Evolutionary conservation across 2,329 filamentous ascomycete species (phyloP).

Genomic region (Fusarium nygamai): DNA sequence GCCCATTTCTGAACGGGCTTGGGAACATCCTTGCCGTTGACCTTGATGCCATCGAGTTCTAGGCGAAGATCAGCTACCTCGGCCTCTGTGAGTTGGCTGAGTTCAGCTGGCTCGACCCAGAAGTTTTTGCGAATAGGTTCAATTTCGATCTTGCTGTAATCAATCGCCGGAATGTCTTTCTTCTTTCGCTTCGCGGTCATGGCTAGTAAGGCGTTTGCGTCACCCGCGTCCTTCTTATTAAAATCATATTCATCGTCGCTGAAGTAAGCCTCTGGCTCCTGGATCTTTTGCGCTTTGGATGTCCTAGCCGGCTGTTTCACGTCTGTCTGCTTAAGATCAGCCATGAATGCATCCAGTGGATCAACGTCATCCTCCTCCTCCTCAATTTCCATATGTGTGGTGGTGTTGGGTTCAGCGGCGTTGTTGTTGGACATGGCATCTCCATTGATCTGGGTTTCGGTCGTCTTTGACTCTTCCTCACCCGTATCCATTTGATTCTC

Average conservation of each 20-base stretch:
- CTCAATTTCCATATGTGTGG: constrained; percentile 67
- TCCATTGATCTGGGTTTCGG: constrained; percentile 45
- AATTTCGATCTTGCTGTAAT: constrained; percentile 88
- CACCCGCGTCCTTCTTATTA: constrained; percentile 58
- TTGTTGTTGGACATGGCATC: constrained; percentile 40
- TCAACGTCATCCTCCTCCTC: constrained; percentile 78
- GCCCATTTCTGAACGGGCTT: constrained; percentile 97
- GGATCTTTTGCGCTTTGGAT: constrained; percentile 59
- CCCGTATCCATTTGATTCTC: constrained; percentile 60
- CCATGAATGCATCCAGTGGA: constrained; percentile 98
- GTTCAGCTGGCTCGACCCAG: constrained; percentile 88
- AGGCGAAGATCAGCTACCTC: constrained; percentile 84
- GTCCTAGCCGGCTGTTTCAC: constrained; percentile 51
- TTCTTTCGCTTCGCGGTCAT: constrained; percentile 80
- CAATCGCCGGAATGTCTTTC: constrained; percentile 89
- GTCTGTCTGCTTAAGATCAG: constrained; percentile 67
- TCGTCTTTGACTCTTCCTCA: constrained; percentile 38
- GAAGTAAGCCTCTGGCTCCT: constrained; percentile 86
- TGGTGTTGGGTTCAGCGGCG: constrained; percentile 30
- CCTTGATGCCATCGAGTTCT: constrained; percentile 95
- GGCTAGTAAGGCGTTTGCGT: constrained; percentile 60
- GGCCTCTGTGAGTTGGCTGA: constrained; percentile 83
- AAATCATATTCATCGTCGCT: constrained; percentile 80
- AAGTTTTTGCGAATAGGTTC: constrained; percentile 92
- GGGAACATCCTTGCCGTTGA: constrained; percentile 86